Percentiles rank a stretch among this genome's conserved stretches.
phyloP scores from a whole-genome alignment of 2,329 filamentous ascomycete species.

The Paecilomyces sp. region DNA sequence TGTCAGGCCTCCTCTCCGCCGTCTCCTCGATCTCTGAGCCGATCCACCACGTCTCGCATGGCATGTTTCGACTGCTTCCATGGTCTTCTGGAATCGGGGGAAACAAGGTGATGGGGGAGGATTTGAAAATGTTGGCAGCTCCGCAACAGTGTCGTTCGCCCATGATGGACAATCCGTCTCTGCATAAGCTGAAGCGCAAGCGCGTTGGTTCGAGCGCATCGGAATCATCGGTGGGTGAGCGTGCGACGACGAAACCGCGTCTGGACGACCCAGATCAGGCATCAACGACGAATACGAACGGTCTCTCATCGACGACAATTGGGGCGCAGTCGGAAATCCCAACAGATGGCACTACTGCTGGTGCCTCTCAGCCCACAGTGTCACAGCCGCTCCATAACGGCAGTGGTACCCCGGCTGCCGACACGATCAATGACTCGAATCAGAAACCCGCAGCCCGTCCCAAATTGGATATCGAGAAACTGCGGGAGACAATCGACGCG shows the following conservation, averaged over 20 bases:
- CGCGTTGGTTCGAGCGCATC: slow-evolving; percentile 43
- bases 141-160: slow-evolving; percentile 26
- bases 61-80: slow-evolving; percentile 43
- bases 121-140: slow-evolving; percentile 37
- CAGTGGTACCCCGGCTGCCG: slow-evolving; percentile 3
- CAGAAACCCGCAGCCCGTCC: slow-evolving; percentile 10
- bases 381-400: not conserved
- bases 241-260: slow-evolving; percentile 23
- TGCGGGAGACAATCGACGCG: slow-evolving; percentile 69
- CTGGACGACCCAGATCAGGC: slow-evolving; percentile 16
- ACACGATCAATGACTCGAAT: slow-evolving; percentile 8
- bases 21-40: not conserved
- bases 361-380: not conserved
- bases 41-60: slow-evolving; percentile 29
- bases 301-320: not conserved
- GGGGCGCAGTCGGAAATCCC: not conserved
- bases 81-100: slow-evolving; percentile 40
- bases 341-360: not conserved
- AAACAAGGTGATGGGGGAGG: slow-evolving; percentile 38
- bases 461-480: slow-evolving; percentile 36
- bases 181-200: slow-evolving; percentile 53
- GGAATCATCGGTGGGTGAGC: slow-evolving; percentile 18
- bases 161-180: slow-evolving; percentile 19
- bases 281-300: slow-evolving; percentile 11
- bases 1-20: slow-evolving; percentile 8